Evolutionary conservation across 2,329 filamentous ascomycete species (phyloP), one percentile per base, ranked within the genome.

Genomic region (Simplicillium sp.): DNA sequence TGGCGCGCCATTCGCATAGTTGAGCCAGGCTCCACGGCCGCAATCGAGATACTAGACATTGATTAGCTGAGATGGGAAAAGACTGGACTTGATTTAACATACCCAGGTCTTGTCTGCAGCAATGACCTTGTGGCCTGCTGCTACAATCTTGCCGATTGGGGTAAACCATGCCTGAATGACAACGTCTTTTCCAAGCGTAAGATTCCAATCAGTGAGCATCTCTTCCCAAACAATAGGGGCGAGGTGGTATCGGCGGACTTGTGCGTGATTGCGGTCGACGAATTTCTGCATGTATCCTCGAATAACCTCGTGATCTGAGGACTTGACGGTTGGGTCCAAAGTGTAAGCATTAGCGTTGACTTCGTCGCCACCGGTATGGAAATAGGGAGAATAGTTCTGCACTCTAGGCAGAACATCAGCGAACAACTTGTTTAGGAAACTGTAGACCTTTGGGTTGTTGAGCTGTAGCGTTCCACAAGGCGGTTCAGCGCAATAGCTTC

Each of bases 341-440:
- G 66, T 31, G 37, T 38, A 38, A n/a, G 67, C 54, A 51, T 89
- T 82, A 46, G 70, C 70, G 59, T 92, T 90, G 46, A 94, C 77
- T 65, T 94, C 88, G 54, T 94, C 88, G 41, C 88, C 87, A 35
- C 88, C 88, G 1, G 84, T 84, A 62, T 94, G 87, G 68, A 90
- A 94, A 62, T 89, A 77, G 7, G 77, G 65, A 3, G 81, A 72
- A 58, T 85, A 86, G 0, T 80, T 78, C 9, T 67, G 63, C 11
- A 87, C 60, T 20, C 86, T 72, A 13, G 87, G 86, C 40, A 94
- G 65, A 15, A 94, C 55, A 54, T 94, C 88, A n/a, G 70, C 70
- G 51, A 87, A 82, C 11, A 94, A 62, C 31, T 61, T 81, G 43
- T 83, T 74, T 9, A 94, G 59, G 59, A 94, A 94, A 2, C 70